A percentile compares a stretch with the other conserved stretches of the same genome.
These are phyloP conservation scores for Sclerotinia sclerotiorum DNA, from an alignment of 2,329 filamentous ascomycete genomes.

Conservation along the genomic window DNA sequence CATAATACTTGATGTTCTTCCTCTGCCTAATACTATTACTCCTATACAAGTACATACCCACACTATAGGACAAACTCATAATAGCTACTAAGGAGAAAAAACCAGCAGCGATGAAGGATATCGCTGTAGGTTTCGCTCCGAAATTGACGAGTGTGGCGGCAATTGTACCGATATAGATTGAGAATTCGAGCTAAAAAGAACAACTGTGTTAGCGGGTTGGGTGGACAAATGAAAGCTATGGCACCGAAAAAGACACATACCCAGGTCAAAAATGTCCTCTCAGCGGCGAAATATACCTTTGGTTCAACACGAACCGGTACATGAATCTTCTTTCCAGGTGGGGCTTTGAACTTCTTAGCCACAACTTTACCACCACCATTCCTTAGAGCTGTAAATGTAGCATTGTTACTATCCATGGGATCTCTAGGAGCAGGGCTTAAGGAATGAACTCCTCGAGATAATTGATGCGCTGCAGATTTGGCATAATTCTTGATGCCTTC, in stretches of 20 bases:
- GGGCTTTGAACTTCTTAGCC: slow-evolving; percentile 65
- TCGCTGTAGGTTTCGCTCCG: slow-evolving; percentile 54
- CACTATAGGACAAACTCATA: slow-evolving; percentile 75
- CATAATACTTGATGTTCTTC: slow-evolving; percentile 86
- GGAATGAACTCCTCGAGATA: slow-evolving; percentile 26
- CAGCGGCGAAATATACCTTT: slow-evolving; percentile 95
- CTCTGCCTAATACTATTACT: slow-evolving; percentile 81
- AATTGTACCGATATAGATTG: slow-evolving; percentile 87
- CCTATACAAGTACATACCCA: slow-evolving; percentile 83
- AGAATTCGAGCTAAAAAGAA: slow-evolving; percentile 75
- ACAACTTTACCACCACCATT: slow-evolving; percentile 58
- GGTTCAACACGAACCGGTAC: slow-evolving; percentile 95
- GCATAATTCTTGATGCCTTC: slow-evolving; percentile 51
- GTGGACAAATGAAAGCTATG: slow-evolving; percentile 16
- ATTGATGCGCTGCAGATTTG: slow-evolving; percentile 28
- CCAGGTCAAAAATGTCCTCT: slow-evolving; percentile 95
- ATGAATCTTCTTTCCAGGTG: slow-evolving; percentile 87
- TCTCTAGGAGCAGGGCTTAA: slow-evolving; percentile 29
- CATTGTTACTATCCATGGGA: slow-evolving; percentile 42
- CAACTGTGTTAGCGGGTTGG: not conserved
- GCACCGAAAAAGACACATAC: slow-evolving; percentile 48
- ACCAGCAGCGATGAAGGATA: slow-evolving; percentile 68
- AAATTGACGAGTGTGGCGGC: slow-evolving; percentile 84
- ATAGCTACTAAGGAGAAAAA: slow-evolving; percentile 82
- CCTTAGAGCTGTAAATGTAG: slow-evolving; percentile 55